These are phyloP conservation scores for Tuber brumale DNA, from an alignment of 495 filamentous ascomycete genomes.

Conservation along the genomic window DNA sequence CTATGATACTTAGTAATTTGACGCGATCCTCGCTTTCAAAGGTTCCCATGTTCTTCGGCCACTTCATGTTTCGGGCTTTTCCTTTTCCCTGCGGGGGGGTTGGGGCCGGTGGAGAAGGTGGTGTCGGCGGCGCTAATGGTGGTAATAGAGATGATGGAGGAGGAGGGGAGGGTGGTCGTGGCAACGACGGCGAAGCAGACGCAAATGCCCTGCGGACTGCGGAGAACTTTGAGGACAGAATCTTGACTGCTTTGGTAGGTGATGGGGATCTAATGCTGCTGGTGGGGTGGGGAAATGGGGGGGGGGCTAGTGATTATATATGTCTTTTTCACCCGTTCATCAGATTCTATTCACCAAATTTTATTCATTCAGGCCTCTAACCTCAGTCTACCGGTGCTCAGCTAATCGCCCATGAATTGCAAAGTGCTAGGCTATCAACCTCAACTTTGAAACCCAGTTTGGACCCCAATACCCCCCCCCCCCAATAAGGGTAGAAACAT, in stretches of 20 bases:
- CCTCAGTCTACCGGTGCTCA: not conserved
- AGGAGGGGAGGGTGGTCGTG: not conserved
- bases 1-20: slow-evolving; percentile 42
- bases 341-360: not conserved
- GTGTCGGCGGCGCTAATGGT: not conserved
- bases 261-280: not conserved
- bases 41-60: slow-evolving; percentile 19
- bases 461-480: not conserved
- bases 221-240: not conserved
- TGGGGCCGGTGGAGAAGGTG: not conserved
- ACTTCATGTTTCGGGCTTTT: slow-evolving; percentile 1
- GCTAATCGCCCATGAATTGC: not conserved
- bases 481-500: not conserved
- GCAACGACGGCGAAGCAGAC: not conserved
- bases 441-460: not conserved
- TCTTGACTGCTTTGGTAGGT: not conserved
- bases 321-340: not conserved
- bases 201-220: not conserved
- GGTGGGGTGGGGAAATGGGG: not conserved
- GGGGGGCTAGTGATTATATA: not conserved
- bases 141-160: not conserved
- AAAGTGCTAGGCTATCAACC: not conserved
- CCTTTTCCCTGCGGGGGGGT: too few relatives aligned
- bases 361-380: not conserved
- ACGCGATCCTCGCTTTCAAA: slow-evolving; percentile 31